A percentile compares a stretch with the other conserved stretches of the same genome.
These are phyloP conservation scores for Diplocarpon mali DNA, from an alignment of 2,329 filamentous ascomycete genomes.

Conservation along the genomic window DNA sequence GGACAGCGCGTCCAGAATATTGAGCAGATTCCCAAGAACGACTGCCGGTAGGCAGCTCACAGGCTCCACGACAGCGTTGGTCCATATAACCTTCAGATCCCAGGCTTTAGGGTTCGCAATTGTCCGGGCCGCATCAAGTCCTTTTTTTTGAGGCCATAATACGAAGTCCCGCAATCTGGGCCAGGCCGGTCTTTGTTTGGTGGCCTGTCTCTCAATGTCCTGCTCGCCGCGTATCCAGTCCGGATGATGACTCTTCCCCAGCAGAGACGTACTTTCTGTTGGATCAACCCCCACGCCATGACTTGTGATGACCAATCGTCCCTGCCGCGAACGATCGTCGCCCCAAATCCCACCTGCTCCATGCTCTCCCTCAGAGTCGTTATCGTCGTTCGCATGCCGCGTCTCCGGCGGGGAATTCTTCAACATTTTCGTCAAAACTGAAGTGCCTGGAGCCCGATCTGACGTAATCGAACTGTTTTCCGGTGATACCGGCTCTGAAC, in stretches of 20 bases:
- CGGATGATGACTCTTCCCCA: slow-evolving; percentile 19
- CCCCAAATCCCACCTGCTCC: not conserved
- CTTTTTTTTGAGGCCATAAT: slow-evolving; percentile 17
- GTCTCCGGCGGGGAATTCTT: slow-evolving; percentile 28
- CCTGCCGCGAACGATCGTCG: slow-evolving; percentile 7
- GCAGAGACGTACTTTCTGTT: slow-evolving; percentile 24
- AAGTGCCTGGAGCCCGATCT: slow-evolving; percentile 30
- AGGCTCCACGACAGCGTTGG: slow-evolving; percentile 54
- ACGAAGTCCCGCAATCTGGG: slow-evolving; percentile 21
- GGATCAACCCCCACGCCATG: slow-evolving; percentile 17
- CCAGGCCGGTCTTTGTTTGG: slow-evolving; percentile 18
- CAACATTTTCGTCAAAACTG: slow-evolving; percentile 40
- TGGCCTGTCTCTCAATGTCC: slow-evolving; percentile 24
- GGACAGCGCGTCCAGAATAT: slow-evolving; percentile 87
- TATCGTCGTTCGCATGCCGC: slow-evolving; percentile 8
- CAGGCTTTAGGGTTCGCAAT: slow-evolving; percentile 57
- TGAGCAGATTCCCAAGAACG: slow-evolving; percentile 76
- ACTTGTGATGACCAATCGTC: slow-evolving; percentile 17
- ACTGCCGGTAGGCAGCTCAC: slow-evolving; percentile 71
- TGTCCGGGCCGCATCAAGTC: slow-evolving; percentile 14
- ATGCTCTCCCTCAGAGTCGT: not conserved
- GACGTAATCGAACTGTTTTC: slow-evolving; percentile 27
- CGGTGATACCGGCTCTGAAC: slow-evolving; percentile 45
- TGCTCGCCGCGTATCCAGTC: slow-evolving; percentile 25
- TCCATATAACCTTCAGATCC: slow-evolving; percentile 55